Evolutionary conservation across 2,329 filamentous ascomycete species (phyloP).

Genomic region (Calonectria montana): DNA sequence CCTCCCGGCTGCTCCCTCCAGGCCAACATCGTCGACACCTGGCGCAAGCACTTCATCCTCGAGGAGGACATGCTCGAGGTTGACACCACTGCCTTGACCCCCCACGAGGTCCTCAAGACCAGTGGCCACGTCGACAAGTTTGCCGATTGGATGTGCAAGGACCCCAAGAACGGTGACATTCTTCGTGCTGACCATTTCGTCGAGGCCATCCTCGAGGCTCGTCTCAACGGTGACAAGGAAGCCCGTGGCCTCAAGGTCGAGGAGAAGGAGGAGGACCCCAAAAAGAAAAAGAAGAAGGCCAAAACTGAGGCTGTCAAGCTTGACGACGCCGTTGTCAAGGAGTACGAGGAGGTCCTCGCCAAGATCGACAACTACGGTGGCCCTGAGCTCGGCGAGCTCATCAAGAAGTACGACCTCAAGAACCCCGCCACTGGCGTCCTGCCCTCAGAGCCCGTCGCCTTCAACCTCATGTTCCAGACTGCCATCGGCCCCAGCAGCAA

Average conservation of each 20-base stretch:
- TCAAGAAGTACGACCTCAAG: slow-evolving; percentile 90
- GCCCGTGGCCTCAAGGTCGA: slow-evolving; percentile 86
- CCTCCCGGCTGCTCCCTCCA: slow-evolving; percentile 88
- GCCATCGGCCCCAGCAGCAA: slow-evolving; percentile 93
- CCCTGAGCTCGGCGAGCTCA: slow-evolving; percentile 85
- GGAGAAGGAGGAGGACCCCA: slow-evolving; percentile 76
- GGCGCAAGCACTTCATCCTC: slow-evolving; percentile 93
- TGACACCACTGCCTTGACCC: slow-evolving; percentile 94
- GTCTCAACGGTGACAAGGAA: slow-evolving; percentile 91
- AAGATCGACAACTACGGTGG: slow-evolving; percentile 96
- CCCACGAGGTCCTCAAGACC: slow-evolving; percentile 93
- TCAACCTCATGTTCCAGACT: slow-evolving; percentile 99
- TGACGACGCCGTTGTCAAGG: slow-evolving; percentile 84
- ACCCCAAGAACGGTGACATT: slow-evolving; percentile 97
- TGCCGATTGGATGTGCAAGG: slow-evolving; percentile 99
- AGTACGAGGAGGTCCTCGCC: slow-evolving; percentile 92
- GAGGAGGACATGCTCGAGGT: slow-evolving; percentile 97
- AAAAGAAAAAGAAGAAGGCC: slow-evolving; percentile 93
- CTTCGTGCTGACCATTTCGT: slow-evolving; percentile 96
- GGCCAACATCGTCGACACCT: slow-evolving; percentile 87
- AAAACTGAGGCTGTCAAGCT: slow-evolving; percentile 84
- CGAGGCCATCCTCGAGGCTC: slow-evolving; percentile 88
- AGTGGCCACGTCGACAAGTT: slow-evolving; percentile 98
- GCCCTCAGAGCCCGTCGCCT: slow-evolving; percentile 84
- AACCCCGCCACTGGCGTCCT: slow-evolving; percentile 85